phyloP scores from a whole-genome alignment of 306 rosid species.

The Medicago ruthenica region DNA sequence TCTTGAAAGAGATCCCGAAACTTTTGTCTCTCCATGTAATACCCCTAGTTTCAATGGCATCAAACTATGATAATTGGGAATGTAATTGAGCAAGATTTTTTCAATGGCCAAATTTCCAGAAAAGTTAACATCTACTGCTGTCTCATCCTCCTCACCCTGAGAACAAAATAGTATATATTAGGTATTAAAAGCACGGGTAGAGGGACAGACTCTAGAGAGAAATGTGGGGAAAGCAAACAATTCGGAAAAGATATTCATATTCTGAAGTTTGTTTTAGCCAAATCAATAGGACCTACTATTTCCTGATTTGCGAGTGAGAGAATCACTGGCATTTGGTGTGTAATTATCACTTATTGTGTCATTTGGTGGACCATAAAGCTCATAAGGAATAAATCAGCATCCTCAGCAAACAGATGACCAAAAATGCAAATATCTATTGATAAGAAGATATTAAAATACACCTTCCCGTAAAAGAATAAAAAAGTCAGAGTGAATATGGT shows the following conservation, averaged over 20 bases:
- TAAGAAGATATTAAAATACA: background rate
- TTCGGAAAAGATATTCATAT: slow-evolving; percentile 27
- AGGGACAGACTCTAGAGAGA: slow-evolving; percentile 11
- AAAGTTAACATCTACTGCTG: slow-evolving; percentile 83
- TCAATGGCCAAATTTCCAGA: slow-evolving; percentile 86
- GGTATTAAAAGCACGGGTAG: slow-evolving; percentile 25
- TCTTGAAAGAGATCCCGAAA: slow-evolving; percentile 82
- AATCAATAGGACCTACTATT: slow-evolving; percentile 26
- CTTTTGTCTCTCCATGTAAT: slow-evolving; percentile 78
- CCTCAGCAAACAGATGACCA: background rate
- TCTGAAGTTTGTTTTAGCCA: slow-evolving; percentile 21
- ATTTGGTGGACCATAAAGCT: too few species aligned
- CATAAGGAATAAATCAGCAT: too few species aligned
- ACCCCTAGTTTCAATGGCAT: slow-evolving; percentile 77
- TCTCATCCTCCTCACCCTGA: slow-evolving; percentile 90
- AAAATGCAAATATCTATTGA: slow-evolving; percentile 10
- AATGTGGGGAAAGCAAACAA: slow-evolving; percentile 10
- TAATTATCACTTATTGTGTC: too few species aligned
- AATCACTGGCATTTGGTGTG: background rate
- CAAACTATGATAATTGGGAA: slow-evolving; percentile 66
- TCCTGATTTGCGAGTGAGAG: background rate
- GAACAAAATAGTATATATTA: slow-evolving; percentile 37
- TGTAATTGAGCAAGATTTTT: slow-evolving; percentile 72
- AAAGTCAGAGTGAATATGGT: slow-evolving; percentile 2
- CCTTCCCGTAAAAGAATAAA: background rate